Evolutionary conservation across 129 eudicot genomes (phyloP).

Genomic region (Rutidosis leptorrhynchoides): DNA sequence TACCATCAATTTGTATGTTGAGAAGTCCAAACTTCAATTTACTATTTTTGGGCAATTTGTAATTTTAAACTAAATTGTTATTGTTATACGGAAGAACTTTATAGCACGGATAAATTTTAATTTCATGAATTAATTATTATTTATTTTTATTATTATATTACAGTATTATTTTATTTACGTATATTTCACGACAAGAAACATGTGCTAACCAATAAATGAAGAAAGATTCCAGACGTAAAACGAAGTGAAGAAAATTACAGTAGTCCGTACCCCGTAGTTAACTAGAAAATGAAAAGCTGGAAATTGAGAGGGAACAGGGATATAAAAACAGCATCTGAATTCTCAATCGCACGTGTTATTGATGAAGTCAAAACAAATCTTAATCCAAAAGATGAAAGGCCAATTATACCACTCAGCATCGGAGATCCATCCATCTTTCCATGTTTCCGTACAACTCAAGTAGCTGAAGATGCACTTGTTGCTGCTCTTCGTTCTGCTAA

Average conservation of each 20-base stretch:
- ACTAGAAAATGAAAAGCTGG: conserved; percentile 27
- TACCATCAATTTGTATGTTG: too few species aligned
- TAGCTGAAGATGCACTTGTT: conserved; percentile 51
- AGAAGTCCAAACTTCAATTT: too few species aligned
- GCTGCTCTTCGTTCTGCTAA: conserved; percentile 49
- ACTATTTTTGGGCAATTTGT: too few species aligned
- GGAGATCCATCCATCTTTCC: conserved; percentile 61
- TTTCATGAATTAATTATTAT: too few species aligned
- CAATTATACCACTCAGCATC: conserved; percentile 42
- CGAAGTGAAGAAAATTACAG: background rate
- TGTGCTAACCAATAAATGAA: background rate
- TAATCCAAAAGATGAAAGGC: conserved; percentile 32
- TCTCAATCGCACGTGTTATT: conserved; percentile 44
- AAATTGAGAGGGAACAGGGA: conserved; percentile 33
- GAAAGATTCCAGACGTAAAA: background rate
- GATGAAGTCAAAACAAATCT: conserved; percentile 33
- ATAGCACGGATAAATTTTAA: too few species aligned
- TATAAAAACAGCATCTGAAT: conserved; percentile 26
- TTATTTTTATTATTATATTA: too few species aligned
- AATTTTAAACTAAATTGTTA: too few species aligned
- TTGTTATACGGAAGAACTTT: too few species aligned
- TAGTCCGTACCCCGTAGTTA: too few species aligned
- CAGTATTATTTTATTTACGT: background rate
- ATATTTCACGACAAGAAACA: background rate
- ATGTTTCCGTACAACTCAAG: conserved; percentile 41